Evolutionary conservation across 768 basidiomycete genomes (phyloP).

Genomic region (Boletus vinaceobasis): DNA sequence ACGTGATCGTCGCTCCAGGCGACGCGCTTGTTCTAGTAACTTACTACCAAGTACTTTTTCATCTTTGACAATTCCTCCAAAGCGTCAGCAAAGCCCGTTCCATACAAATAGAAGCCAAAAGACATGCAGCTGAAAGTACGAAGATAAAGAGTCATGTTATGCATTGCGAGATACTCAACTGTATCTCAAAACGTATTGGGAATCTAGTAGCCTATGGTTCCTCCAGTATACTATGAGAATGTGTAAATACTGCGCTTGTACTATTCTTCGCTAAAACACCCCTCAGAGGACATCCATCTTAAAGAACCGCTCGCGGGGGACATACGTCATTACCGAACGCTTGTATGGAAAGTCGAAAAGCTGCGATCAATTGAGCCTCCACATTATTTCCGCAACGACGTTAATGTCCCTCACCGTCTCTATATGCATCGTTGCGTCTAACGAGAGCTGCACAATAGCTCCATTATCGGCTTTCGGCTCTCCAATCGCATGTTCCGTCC

Average conservation of each 20-base stretch:
- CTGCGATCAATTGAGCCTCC: conserved; percentile 1
- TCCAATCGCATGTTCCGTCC: conserved; percentile 40
- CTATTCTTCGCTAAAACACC: background rate
- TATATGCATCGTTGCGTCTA: conserved; percentile 19
- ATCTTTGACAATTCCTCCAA: too few relatives aligned
- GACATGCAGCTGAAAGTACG: too few relatives aligned
- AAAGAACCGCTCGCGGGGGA: conserved; percentile 24
- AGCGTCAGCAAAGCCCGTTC: too few relatives aligned
- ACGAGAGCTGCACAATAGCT: conserved; percentile 26
- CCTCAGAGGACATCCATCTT: conserved; percentile 18
- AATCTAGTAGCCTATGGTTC: too few relatives aligned
- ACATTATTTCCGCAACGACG: background rate
- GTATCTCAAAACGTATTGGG: too few relatives aligned
- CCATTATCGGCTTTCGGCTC: conserved; percentile 39
- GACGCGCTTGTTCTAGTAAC: background rate
- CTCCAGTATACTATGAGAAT: too few relatives aligned
- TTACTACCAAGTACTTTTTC: too few relatives aligned
- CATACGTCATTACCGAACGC: conserved; percentile 13
- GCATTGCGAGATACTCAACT: too few relatives aligned
- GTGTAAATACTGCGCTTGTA: background rate
- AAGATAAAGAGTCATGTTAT: too few relatives aligned
- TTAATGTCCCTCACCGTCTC: conserved; percentile 13
- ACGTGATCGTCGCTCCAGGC: background rate
- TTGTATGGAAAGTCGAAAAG: conserved; percentile 28
- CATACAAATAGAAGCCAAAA: too few relatives aligned